Evolutionary conservation across 768 basidiomycete genomes (phyloP).

Genomic region (Exsudoporus frostii): DNA sequence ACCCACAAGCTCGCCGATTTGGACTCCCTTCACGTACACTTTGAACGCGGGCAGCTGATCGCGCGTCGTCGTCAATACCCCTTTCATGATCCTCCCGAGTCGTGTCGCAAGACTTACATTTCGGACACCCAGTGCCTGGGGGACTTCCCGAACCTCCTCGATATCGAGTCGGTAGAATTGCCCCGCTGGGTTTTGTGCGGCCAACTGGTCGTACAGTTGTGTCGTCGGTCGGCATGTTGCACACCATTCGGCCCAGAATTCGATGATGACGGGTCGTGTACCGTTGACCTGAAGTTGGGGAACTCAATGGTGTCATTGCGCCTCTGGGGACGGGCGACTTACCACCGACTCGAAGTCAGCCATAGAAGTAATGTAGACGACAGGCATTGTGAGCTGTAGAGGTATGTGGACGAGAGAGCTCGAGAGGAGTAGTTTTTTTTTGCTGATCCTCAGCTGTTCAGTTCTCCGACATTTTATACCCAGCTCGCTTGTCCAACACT

Average conservation of each 20-base stretch:
- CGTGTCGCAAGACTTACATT: slow-evolving; percentile 14
- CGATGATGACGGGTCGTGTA: slow-evolving; percentile 25
- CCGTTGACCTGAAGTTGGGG: slow-evolving; percentile 16
- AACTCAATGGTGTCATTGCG: slow-evolving; percentile 6
- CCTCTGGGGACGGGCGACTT: slow-evolving; percentile 1
- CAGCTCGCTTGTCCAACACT: slow-evolving; percentile 18
- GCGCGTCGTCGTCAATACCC: slow-evolving; percentile 7
- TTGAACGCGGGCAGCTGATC: slow-evolving; percentile 30
- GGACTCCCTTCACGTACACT: slow-evolving; percentile 30
- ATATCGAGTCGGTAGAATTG: slow-evolving; percentile 32
- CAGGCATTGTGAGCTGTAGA: slow-evolving; percentile 19
- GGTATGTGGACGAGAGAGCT: slow-evolving; percentile 14
- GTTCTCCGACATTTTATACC: slow-evolving; percentile 26
- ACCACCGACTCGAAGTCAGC: slow-evolving; percentile 25
- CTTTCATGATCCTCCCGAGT: slow-evolving; percentile 12
- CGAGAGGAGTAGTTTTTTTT: slow-evolving; percentile 9
- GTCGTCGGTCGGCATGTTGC: slow-evolving; percentile 21
- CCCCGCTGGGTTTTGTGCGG: slow-evolving; percentile 25
- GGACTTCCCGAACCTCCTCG: slow-evolving; percentile 27
- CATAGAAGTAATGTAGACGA: slow-evolving; percentile 25
- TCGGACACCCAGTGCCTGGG: slow-evolving; percentile 23
- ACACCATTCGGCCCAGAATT: slow-evolving; percentile 34
- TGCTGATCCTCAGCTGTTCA: slow-evolving; percentile 13
- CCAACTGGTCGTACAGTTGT: slow-evolving; percentile 22
- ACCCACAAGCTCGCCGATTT: slow-evolving; percentile 30